A percentile compares a stretch with the other conserved stretches of the same genome.
Conservation (phyloP, 345 rosid genomes). For the Punica granatum region DNA sequence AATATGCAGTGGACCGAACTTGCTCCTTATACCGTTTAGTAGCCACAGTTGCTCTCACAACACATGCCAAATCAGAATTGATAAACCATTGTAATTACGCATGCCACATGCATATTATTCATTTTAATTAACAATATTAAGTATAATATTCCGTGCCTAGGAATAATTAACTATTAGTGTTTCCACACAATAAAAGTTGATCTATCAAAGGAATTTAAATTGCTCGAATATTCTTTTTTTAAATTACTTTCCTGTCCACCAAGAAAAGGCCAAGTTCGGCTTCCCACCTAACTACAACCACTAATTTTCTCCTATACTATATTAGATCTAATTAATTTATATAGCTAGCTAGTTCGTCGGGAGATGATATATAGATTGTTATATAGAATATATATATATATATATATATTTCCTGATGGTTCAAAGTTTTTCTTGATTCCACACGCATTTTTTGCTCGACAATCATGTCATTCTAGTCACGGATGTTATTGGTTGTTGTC, state of each 20-base stretch:
- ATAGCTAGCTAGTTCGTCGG: not conserved
- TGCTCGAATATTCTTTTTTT: not conserved
- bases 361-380: not conserved
- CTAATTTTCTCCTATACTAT: not conserved
- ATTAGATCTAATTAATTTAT: not conserved
- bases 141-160: not conserved
- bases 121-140: too few relatives aligned
- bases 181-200: not conserved
- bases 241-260: not conserved
- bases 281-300: slow-evolving; percentile 4
- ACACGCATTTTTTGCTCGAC: not conserved
- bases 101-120: not conserved
- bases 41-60: not conserved
- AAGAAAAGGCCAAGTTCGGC: not conserved
- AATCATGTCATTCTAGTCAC: not conserved
- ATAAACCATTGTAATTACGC: not conserved
- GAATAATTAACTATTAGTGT: not conserved
- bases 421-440: not conserved
- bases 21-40: not conserved
- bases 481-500: not conserved
- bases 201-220: not conserved
- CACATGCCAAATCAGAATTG: not conserved
- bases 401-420: not conserved
- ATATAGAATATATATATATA: too few relatives aligned
- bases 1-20: not conserved